These are phyloP conservation scores for Ananas comosus DNA, from an alignment of 176 grass and related monocot genomes.

Conservation along the genomic window DNA sequence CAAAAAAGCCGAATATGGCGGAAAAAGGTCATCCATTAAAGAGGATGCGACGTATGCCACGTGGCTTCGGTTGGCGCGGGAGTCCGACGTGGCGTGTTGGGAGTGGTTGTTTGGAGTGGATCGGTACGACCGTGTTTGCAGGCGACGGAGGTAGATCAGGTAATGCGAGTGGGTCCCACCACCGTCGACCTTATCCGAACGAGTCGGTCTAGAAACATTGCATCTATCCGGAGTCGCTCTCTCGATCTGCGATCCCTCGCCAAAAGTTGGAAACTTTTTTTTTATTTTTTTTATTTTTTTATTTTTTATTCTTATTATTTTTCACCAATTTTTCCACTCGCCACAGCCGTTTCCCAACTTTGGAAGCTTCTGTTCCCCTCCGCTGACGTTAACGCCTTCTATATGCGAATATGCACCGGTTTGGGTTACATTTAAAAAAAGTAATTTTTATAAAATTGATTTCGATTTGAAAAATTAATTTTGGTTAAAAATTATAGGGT, in stretches of 20 bases:
- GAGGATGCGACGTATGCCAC: no score
- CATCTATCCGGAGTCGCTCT: background rate
- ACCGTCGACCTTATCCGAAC: constrained; percentile 13
- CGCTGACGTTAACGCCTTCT: no score
- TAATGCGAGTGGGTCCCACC: constrained; percentile 9
- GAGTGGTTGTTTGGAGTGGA: background rate
- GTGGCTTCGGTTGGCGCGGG: no score
- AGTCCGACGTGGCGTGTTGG: background rate
- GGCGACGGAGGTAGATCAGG: background rate
- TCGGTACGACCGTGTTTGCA: background rate
- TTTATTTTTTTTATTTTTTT: background rate
- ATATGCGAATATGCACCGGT: no score
- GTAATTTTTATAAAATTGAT: no score
- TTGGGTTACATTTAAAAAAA: no score
- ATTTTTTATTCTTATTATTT: background rate
- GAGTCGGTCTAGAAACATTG: constrained; percentile 20
- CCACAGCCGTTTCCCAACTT: no score
- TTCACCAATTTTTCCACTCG: background rate
- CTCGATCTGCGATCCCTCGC: background rate
- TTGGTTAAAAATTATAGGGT: no score
- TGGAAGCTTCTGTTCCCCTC: no score
- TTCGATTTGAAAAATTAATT: no score
- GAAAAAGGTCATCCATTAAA: no score
- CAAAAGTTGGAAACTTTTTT: background rate
- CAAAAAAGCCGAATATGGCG: no score